Evolutionary conservation across 768 basidiomycete species (phyloP).

Genomic region (Boletus pseudopeckii): DNA sequence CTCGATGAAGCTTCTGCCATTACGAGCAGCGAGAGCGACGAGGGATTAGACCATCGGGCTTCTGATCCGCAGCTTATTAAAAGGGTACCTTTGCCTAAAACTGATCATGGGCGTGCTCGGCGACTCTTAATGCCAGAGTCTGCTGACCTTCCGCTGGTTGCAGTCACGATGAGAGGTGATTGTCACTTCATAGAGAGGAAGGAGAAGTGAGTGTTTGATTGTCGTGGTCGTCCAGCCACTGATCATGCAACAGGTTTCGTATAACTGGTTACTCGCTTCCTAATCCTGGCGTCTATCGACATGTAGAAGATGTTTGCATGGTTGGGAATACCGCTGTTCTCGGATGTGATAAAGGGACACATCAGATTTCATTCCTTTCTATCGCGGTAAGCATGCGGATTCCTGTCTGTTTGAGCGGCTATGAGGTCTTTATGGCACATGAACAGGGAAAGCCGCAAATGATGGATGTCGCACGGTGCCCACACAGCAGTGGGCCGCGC

Average conservation of each 20-base stretch:
- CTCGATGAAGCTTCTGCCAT: conserved; percentile 12
- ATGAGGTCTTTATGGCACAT: conserved; percentile 23
- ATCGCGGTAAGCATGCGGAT: conserved; percentile 31
- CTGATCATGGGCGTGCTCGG: conserved; percentile 30
- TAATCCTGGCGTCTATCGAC: conserved; percentile 33
- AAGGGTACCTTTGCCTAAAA: conserved; percentile 33
- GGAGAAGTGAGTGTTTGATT: conserved; percentile 25
- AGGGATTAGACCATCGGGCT: conserved; percentile 10
- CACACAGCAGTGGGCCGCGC: conserved; percentile 30
- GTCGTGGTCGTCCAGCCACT: conserved; percentile 7
- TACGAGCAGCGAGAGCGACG: conserved; percentile 12
- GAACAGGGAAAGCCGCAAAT: conserved; percentile 31
- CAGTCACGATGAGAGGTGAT: conserved; percentile 46
- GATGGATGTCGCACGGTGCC: conserved; percentile 30
- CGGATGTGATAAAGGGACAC: conserved; percentile 40
- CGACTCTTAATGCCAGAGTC: conserved; percentile 30
- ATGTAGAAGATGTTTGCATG: conserved; percentile 47
- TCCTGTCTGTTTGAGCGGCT: conserved; percentile 25
- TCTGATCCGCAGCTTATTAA: conserved; percentile 25
- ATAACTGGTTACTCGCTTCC: conserved; percentile 39
- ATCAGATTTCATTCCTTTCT: conserved; percentile 41
- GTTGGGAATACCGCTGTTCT: conserved; percentile 41
- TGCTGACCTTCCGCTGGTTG: conserved; percentile 34
- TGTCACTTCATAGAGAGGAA: conserved; percentile 40
- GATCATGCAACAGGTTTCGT: conserved; percentile 30